Conservation (phyloP, 2,329 filamentous ascomycete species). For the Penicillium sp. region DNA sequence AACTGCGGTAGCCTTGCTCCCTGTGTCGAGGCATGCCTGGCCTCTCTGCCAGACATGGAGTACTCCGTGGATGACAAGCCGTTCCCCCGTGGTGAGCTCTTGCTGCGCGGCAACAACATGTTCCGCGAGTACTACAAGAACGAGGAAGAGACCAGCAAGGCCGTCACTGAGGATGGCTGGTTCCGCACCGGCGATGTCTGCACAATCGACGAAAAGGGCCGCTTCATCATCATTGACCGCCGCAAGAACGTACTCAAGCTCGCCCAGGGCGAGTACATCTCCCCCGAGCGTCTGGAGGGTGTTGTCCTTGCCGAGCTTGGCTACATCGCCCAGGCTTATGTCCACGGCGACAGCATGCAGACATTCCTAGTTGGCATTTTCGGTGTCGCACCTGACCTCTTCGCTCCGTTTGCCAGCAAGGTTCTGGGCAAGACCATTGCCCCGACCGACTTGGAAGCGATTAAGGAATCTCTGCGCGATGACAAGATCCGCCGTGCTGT, state of each 20-base stretch:
- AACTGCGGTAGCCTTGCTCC: constrained; percentile 70
- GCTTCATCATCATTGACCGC: constrained; percentile 87
- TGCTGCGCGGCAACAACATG: constrained; percentile 68
- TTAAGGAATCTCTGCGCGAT: constrained; percentile 60
- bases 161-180: constrained; percentile 82
- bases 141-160: constrained; percentile 72
- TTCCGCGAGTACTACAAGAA: constrained; percentile 89
- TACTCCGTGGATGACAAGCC: constrained; percentile 83
- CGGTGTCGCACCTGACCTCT: constrained; percentile 74
- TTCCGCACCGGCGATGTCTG: constrained; percentile 94
- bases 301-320: constrained; percentile 75
- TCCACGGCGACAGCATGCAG: constrained; percentile 82
- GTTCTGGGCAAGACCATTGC: constrained; percentile 60
- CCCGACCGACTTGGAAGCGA: constrained; percentile 55
- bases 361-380: constrained; percentile 77
- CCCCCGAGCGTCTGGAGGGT: constrained; percentile 93
- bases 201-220: constrained; percentile 71
- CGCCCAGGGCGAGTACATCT: constrained; percentile 94
- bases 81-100: constrained; percentile 77
- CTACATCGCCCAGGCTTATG: constrained; percentile 70
- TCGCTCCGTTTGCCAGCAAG: constrained; percentile 70
- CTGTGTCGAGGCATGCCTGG: constrained; percentile 64
- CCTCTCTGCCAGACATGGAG: constrained; percentile 87
- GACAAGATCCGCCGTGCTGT: constrained; percentile 65
- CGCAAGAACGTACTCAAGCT: constrained; percentile 99